Conservation (phyloP, 75 land plant species). For the Pinus albicaulis region DNA sequence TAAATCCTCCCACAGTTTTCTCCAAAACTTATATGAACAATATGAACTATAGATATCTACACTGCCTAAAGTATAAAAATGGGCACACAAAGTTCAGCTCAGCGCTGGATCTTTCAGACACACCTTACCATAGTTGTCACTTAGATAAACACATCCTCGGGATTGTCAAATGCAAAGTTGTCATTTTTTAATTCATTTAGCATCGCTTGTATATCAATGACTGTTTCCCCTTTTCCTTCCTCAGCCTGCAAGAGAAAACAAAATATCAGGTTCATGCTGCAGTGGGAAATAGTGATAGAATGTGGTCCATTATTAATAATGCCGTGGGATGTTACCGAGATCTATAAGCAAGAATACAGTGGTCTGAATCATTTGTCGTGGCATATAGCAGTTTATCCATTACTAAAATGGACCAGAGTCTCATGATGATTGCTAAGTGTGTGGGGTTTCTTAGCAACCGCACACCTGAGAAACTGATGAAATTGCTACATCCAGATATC, state of each 20-base stretch:
- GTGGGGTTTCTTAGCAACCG: not conserved
- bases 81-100: not conserved
- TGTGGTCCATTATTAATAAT: too few species aligned
- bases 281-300: not conserved
- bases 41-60: too few species aligned
- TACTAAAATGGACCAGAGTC: not conserved
- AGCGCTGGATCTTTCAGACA: not conserved
- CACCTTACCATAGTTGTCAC: not conserved
- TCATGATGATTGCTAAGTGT: not conserved
- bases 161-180: slow-evolving; percentile 3
- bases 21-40: too few species aligned
- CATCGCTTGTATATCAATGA: not conserved
- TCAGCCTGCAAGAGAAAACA: not conserved
- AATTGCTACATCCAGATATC: not conserved
- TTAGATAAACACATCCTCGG: slow-evolving; percentile 5
- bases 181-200: slow-evolving; percentile 1
- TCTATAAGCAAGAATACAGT: not conserved
- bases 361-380: not conserved
- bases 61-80: not conserved
- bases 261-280: not conserved
- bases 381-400: not conserved
- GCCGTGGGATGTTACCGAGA: too few species aligned
- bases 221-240: slow-evolving; percentile 5
- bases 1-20: too few species aligned
- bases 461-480: not conserved